A percentile compares a stretch with the other conserved stretches of the same genome.
Conservation (phyloP, 2,329 filamentous ascomycete species). For the Rutstroemia sp. region DNA sequence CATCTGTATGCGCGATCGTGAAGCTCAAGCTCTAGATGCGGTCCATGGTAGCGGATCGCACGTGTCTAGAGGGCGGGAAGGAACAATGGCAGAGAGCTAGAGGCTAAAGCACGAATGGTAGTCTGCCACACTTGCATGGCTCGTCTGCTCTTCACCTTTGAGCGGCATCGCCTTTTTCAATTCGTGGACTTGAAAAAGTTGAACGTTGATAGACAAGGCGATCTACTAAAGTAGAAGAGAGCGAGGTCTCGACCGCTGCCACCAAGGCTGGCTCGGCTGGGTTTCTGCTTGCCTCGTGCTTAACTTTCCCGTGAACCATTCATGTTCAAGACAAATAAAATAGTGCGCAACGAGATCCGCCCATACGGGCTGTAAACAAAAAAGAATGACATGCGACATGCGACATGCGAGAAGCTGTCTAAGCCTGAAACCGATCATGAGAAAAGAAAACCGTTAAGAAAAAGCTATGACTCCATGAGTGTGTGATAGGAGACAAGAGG, state of each 20-base stretch:
- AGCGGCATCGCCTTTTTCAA: not conserved
- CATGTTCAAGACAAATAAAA: not conserved
- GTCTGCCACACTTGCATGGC: constrained; percentile 8
- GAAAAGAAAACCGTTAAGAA: no score
- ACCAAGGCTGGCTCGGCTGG: not conserved
- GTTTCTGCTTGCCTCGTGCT: constrained; percentile 1
- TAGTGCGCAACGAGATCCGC: not conserved
- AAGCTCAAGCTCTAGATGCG: not conserved
- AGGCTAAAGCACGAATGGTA: constrained; percentile 1
- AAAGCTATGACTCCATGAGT: no score
- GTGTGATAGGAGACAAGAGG: no score
- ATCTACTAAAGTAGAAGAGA: not conserved
- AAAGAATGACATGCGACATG: not conserved
- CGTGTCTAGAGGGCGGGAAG: not conserved
- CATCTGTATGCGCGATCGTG: not conserved
- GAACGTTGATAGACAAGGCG: no score
- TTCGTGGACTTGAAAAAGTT: no score
- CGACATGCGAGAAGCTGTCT: not conserved
- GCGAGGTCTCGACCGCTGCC: not conserved
- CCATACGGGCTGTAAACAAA: not conserved
- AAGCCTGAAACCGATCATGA: not conserved
- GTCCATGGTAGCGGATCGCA: not conserved
- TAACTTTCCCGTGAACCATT: not conserved
- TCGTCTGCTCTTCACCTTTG: not conserved
- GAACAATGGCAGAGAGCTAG: not conserved